Base-by-base conservation (phyloP, 2,329 filamentous ascomycete genomes). In the Fusarium sublunatum region DNA sequence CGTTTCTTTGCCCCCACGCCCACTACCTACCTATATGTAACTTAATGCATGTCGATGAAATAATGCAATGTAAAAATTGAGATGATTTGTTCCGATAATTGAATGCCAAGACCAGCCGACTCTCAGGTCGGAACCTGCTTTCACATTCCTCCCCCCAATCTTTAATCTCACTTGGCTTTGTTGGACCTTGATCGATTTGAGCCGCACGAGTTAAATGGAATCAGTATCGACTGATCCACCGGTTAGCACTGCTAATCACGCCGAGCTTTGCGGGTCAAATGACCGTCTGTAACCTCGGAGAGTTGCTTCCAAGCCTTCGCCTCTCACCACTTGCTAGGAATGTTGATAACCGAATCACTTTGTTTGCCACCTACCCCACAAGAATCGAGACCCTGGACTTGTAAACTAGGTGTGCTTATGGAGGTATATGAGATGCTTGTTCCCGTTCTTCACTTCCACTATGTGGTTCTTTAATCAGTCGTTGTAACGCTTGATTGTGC, bases 131-230 rank as follows among this genome's bases (percentile, higher is more conserved):
- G 28, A 40, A 19, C 26, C 7, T 38, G 22, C 22, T 19, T 40
- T 29, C 12, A n/a, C 29, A 53, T 22, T 44, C 32, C 22, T 22
- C 11, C 8, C n/a, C 28, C 11, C 6, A 10, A 6, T 26, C 13
- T 45, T 43, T 41, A 22, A 52, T 41, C 13, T 38, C 46, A 25
- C 11, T 53, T 24, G 13, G 25, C 34, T 32, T 15, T 40, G 31
- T 12, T 13, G 19, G 38, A 25, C 10, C 12, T 13, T 40, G 24
- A 13, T 22, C 36, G 10, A 12, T 28, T 28, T 28, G 26, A 10
- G 26, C 26, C 26, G 9, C 26, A 28, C 26, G 26, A 28, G 6
- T 28, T 28, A 10, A 28, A 28, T 28, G 9, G 26, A n/a, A 34
- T 11, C 11, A 34, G 11, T 12, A n/a, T 10, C 12, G 11, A 11